phyloP scores from a whole-genome alignment of 768 basidiomycete genomes.

The Pleurotus citrinopileatus region DNA sequence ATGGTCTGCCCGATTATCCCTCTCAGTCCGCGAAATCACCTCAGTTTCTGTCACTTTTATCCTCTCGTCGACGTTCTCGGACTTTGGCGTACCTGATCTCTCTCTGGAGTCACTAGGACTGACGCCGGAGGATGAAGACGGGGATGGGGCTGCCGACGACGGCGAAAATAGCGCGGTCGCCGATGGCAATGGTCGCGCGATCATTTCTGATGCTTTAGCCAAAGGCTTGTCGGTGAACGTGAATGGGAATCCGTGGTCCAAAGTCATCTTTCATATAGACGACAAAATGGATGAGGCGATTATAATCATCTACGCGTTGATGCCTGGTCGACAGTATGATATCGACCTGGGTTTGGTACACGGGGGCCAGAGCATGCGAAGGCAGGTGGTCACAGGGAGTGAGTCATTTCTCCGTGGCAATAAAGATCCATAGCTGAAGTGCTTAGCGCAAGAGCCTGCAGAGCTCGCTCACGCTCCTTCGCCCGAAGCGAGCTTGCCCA shows the following conservation, averaged over 20 bases:
- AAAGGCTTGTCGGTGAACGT: constrained; percentile 79
- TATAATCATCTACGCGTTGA: constrained; percentile 86
- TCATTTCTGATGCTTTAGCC: constrained; percentile 66
- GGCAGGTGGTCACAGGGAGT: constrained; percentile 71
- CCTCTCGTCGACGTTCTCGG: constrained; percentile 52
- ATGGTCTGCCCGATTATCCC: constrained; percentile 69
- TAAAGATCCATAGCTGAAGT: too few relatives aligned
- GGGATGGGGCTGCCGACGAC: constrained; percentile 33
- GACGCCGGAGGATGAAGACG: constrained; percentile 27
- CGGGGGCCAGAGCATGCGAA: constrained; percentile 51
- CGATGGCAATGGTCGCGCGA: constrained; percentile 28
- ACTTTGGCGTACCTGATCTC: constrained; percentile 36
- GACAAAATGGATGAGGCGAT: constrained; percentile 84
- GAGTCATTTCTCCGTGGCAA: too few relatives aligned
- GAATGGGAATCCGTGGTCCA: constrained; percentile 75
- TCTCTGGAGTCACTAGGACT: constrained; percentile 40
- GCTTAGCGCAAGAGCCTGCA: constrained; percentile 11
- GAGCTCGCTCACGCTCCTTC: constrained; percentile 33
- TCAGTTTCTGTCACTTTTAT: constrained; percentile 84
- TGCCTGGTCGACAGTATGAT: constrained; percentile 89
- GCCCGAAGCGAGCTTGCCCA: constrained; percentile 31
- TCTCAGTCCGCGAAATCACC: constrained; percentile 76
- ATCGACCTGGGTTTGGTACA: constrained; percentile 78
- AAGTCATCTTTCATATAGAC: constrained; percentile 75
- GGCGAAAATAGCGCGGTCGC: constrained; percentile 17